Evolutionary conservation across 345 rosid species (phyloP).

Genomic region (Gossypium stocksii): DNA sequence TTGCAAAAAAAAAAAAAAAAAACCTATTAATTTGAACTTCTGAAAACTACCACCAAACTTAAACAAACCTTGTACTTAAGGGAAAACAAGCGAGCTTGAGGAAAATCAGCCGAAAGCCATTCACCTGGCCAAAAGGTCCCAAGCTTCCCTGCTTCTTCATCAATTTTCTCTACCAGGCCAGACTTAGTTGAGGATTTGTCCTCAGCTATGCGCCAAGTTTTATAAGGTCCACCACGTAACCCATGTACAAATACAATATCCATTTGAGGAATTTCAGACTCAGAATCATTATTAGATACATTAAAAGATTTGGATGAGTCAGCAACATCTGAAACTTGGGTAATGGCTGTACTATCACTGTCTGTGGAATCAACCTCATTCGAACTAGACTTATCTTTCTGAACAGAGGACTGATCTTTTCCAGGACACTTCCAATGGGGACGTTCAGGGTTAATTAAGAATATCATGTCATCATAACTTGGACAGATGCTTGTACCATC

Average conservation of each 20-base stretch:
- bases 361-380: slow-evolving; percentile 29
- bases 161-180: slow-evolving; percentile 94
- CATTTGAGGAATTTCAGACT: slow-evolving; percentile 46
- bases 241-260: slow-evolving; percentile 97
- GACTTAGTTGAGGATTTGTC: slow-evolving; percentile 87
- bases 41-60: slow-evolving; percentile 9
- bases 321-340: slow-evolving; percentile 25
- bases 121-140: slow-evolving; percentile 99
- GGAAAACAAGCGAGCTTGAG: slow-evolving; percentile 81
- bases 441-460: slow-evolving; percentile 75
- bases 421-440: slow-evolving; percentile 78
- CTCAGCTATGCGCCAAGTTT: slow-evolving; percentile 90
- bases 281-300: slow-evolving; percentile 28
- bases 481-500: slow-evolving; percentile 49
- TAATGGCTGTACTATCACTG: slow-evolving; percentile 21
- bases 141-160: slow-evolving; percentile 94
- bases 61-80: slow-evolving; percentile 86
- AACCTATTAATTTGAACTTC: not conserved
- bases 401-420: slow-evolving; percentile 28
- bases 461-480: slow-evolving; percentile 63
- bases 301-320: slow-evolving; percentile 29
- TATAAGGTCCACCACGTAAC: slow-evolving; percentile 90
- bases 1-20: not conserved
- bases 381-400: slow-evolving; percentile 23
- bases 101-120: slow-evolving; percentile 90